Conservation (phyloP, 345 rosid species). For the Streptanthus diversifolius region DNA sequence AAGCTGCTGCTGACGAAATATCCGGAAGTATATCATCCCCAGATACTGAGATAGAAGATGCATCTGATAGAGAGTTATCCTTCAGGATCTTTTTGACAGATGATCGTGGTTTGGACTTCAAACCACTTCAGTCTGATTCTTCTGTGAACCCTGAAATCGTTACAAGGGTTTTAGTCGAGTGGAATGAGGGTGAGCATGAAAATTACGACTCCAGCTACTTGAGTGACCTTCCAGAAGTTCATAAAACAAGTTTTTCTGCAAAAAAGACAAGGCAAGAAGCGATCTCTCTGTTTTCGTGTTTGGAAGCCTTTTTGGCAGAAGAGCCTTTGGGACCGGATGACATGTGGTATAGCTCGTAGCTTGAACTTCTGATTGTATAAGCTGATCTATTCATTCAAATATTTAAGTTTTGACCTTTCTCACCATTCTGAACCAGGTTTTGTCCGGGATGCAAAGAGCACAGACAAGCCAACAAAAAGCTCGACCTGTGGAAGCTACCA, state of each 20-base stretch:
- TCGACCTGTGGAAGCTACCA: conserved; percentile 91
- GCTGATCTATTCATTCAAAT: not conserved
- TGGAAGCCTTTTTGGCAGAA: conserved; percentile 94
- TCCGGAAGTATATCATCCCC: conserved; percentile 34
- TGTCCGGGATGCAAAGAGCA: conserved; percentile 96
- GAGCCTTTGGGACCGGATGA: conserved; percentile 97
- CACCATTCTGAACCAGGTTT: conserved; percentile 52
- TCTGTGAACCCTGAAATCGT: conserved; percentile 42
- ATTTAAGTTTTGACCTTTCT: conserved; percentile 7
- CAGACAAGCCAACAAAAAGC: conserved; percentile 91
- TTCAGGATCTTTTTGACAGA: conserved; percentile 57
- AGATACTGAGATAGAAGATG: conserved; percentile 44
- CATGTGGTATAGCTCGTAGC: conserved; percentile 66
- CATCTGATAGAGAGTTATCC: conserved; percentile 35
- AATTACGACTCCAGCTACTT: conserved; percentile 70
- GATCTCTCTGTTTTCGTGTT: conserved; percentile 82
- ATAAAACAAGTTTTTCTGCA: conserved; percentile 63
- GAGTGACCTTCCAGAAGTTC: conserved; percentile 80
- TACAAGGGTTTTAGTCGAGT: conserved; percentile 57
- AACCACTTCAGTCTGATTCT: conserved; percentile 54
- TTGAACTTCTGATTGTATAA: not conserved
- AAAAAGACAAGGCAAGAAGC: conserved; percentile 93
- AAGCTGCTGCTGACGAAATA: conserved; percentile 12
- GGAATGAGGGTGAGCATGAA: conserved; percentile 68
- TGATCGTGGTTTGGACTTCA: conserved; percentile 37